Evolutionary conservation across 495 filamentous ascomycete species (phyloP), one percentile per base, ranked within the genome.

Genomic region (Lindgomyces ingoldianus): DNA sequence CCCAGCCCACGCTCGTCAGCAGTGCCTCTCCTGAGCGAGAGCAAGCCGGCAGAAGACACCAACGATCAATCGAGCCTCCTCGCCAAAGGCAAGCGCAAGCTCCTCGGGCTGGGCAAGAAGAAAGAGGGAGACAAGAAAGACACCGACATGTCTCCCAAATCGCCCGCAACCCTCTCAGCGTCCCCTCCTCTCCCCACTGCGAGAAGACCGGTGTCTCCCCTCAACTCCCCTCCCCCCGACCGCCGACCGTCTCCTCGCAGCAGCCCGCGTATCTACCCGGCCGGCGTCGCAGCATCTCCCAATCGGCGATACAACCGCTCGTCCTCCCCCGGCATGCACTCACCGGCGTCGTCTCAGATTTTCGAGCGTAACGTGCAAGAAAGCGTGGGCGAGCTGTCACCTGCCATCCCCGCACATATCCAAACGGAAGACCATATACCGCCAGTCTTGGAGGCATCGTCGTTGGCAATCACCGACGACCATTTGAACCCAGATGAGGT

Each of bases 351-450:
- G 79, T 91, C 90, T 24, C 91, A 93, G 69, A 96, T 96, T 70
- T 96, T 96, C 75, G 92, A 96, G 80, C 89, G 92, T 68, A 87
- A 90, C 75, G 93, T 96, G 14, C 93, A 96, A 73, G 92, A 96
- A 70, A 84, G 82, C 68, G 77, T 83, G 27, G 46, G 29, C 44
- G 62, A 66, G 67, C 63, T 70, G 44, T 89, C 87, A 11, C 84
- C 89, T 2, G 86, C 89, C 10, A 93, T 94, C 60, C 92, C 92
- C 9, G 84, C 87, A 1, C 92, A 96, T 71, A 95, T 96, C 68
- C 84, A 87, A 63, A 95, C 89, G 26, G 92, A 96, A 74, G 91
- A 96, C 77, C 87, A 91, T 72, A 96, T 96, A 70, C 92, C 92
- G 24, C 84, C 92, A 0, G 92, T 93, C 11, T 81, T 96, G 21